phyloP scores from a whole-genome alignment of 768 basidiomycete genomes.

The Tulasnella calospora region DNA sequence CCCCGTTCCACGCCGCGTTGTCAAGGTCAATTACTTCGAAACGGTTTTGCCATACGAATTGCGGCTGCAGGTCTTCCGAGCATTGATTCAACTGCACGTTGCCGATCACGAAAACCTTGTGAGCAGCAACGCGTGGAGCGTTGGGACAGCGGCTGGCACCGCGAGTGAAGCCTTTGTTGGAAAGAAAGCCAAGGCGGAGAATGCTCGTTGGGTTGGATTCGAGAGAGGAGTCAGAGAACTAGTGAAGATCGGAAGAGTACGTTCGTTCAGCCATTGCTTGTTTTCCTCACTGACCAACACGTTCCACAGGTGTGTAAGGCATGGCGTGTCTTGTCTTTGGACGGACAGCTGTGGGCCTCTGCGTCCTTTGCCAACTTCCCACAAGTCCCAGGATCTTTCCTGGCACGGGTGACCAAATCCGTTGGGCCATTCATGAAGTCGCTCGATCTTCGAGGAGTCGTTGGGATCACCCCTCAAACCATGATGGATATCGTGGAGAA shows the following conservation, averaged over 20 bases:
- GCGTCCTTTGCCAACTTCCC: conserved; percentile 63
- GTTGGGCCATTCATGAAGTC: conserved; percentile 61
- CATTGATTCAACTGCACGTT: conserved; percentile 8
- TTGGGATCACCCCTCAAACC: neutral
- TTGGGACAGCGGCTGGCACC: conserved; percentile 51
- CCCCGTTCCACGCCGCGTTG: neutral
- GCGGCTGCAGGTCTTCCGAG: conserved; percentile 19
- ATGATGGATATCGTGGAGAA: conserved; percentile 23
- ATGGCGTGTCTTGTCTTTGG: conserved; percentile 72
- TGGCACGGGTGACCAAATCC: conserved; percentile 49
- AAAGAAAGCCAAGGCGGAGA: neutral
- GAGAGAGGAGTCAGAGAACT: conserved; percentile 72
- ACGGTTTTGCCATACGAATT: conserved; percentile 19
- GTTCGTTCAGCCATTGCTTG: conserved; percentile 32
- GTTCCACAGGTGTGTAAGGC: conserved; percentile 60
- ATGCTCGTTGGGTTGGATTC: conserved; percentile 58
- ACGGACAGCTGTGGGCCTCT: conserved; percentile 79
- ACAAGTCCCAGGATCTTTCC: conserved; percentile 43
- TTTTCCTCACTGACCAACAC: neutral
- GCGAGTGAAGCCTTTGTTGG: conserved; percentile 32
- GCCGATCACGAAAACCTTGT: conserved; percentile 14
- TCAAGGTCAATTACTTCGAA: conserved; percentile 18
- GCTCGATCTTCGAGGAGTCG: conserved; percentile 55
- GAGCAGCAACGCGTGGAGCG: conserved; percentile 51
- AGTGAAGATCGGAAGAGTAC: conserved; percentile 71